Evolutionary conservation across 2,329 filamentous ascomycete genomes (phyloP), one percentile per base, ranked within the genome.

Genomic region (Arthrobotrys musiformis): DNA sequence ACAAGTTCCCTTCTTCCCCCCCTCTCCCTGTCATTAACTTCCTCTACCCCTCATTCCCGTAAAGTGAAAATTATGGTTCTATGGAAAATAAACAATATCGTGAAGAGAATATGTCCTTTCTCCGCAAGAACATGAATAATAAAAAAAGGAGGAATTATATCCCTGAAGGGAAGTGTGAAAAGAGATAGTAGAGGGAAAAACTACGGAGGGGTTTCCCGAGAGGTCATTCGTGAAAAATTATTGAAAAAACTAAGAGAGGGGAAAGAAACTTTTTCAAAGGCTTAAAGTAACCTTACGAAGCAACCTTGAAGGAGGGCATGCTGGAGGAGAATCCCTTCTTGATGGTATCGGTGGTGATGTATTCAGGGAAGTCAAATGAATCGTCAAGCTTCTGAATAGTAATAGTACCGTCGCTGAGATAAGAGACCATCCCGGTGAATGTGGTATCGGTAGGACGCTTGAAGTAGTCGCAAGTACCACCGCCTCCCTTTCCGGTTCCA

Each of bases 381-480:
- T 84, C 82, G 62, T 84, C 82, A 17, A 89, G 82, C 48, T 86
- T 81, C 84, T 89, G 88, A 82, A 92, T 88, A 79, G 87, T 86
- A 63, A 90, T 86, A 26, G 84, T 84, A 28, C 85, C 84, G 60
- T 85, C 86, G 62, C 83, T 83, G 79, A 87, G 85, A 81, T 92
- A 88, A 66, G 92, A 85, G 46, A 90, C 86, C 58, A 89, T 91
- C 70, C 89, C 86, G 83, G 90, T 92, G 82, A 92, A 87, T 78
- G 85, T 86, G 40, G 83, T 83, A 56, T 86, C 84, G 24, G 85
- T 85, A 2, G 92, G 92, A 30, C 92, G 89, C 46, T 86, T 84
- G 82, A 94, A 91, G 84, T 90, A 94, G 83, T 93, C 89, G 30
- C 88, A 89, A 82, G 89, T 89, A 63, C 91, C 91, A 35, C 88